A percentile compares a stretch with the other conserved stretches of the same genome.
Conservation (phyloP, 164 flowering plant genomes). For the grape (Vitis vinifera) region ASM3070453v1 NC_081818.1:2765501-2766000, state of each 20-base stretch:
- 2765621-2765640: conserved; percentile 47
- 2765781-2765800: not conserved
- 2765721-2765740: not conserved
- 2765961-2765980: not conserved
- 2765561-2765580: conserved; percentile 30
- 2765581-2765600: conserved; percentile 53
- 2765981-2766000: conserved; percentile 8
- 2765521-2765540: not conserved
- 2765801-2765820: too few species aligned
- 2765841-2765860: conserved; percentile 41
- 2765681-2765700: conserved; percentile 55
- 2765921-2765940: conserved; percentile 41
- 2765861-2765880: conserved; percentile 55
- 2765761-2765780: too few species aligned
- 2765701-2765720: not conserved
- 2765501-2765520: too few species aligned
- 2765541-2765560: not conserved
- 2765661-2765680: conserved; percentile 58
- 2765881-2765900: conserved; percentile 65
- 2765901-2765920: conserved; percentile 53
- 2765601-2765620: conserved; percentile 30
- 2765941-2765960: conserved; percentile 9
- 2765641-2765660: conserved; percentile 64
- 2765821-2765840: not conserved
- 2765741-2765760: too few species aligned